phyloP scores from a whole-genome alignment of 2,329 filamentous ascomycete genomes.

The Monosporascus sp. region DNA sequence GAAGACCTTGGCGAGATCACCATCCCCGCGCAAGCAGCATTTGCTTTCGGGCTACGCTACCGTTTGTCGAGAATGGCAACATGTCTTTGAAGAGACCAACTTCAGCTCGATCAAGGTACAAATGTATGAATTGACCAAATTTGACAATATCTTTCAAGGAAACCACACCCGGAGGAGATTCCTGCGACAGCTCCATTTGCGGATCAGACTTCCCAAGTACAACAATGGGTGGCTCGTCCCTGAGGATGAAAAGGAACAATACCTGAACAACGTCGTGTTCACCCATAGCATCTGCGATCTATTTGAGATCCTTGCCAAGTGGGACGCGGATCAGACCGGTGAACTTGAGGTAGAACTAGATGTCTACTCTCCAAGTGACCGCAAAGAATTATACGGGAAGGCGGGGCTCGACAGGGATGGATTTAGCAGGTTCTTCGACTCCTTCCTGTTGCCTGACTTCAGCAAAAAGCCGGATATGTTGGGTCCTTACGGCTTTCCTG shows the following conservation, averaged over 20 bases:
- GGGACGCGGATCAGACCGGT: slow-evolving; percentile 8
- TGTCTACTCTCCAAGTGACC: slow-evolving; percentile 18
- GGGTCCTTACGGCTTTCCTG: slow-evolving; percentile 7
- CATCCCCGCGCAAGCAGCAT: neutral
- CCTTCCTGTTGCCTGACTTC: slow-evolving; percentile 15
- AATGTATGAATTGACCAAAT: slow-evolving; percentile 11
- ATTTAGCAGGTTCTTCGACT: slow-evolving; percentile 20
- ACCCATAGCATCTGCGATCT: slow-evolving; percentile 17
- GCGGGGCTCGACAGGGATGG: slow-evolving; percentile 17
- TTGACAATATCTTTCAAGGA: slow-evolving; percentile 16
- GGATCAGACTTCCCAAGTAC: slow-evolving; percentile 18
- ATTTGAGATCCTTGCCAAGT: slow-evolving; percentile 18
- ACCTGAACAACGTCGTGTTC: slow-evolving; percentile 20
- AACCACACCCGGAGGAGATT: slow-evolving; percentile 9
- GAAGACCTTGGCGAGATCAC: neutral
- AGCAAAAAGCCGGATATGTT: slow-evolving; percentile 4
- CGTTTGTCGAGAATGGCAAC: slow-evolving; percentile 22
- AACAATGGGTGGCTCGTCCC: slow-evolving; percentile 3
- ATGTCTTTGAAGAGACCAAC: slow-evolving; percentile 18
- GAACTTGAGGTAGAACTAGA: slow-evolving; percentile 20
- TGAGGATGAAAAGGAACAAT: slow-evolving; percentile 19
- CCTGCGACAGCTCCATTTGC: slow-evolving; percentile 16
- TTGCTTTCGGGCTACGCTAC: slow-evolving; percentile 17
- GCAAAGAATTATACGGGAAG: slow-evolving; percentile 12
- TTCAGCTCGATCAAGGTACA: slow-evolving; percentile 17